phyloP scores from a whole-genome alignment of 1,139 yeast genomes.

The Yamadazyma trypodendri region DNA sequence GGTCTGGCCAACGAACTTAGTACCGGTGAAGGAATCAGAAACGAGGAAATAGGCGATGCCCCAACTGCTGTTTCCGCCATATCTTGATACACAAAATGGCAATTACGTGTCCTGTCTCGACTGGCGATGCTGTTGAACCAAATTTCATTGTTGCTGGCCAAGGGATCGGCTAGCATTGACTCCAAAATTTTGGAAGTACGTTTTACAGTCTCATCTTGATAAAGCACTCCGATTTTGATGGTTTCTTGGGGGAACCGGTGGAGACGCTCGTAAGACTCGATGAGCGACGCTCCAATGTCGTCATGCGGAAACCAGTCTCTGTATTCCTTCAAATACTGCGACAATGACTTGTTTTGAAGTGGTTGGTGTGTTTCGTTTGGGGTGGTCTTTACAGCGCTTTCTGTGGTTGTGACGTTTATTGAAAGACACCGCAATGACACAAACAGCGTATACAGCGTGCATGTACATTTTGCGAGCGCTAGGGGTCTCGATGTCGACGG shows the following conservation, averaged over 20 bases:
- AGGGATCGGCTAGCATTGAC: constrained; percentile 41
- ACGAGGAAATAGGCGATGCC: constrained; percentile 5
- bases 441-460: not conserved
- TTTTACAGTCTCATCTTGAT: constrained; percentile 21
- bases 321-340: constrained; percentile 16
- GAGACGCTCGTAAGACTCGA: constrained; percentile 17
- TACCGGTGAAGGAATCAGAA: constrained; percentile 35
- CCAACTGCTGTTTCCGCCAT: constrained; percentile 3
- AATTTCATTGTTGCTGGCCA: constrained; percentile 28
- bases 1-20: constrained; percentile 30
- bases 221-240: constrained; percentile 32
- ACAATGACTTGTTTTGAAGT: constrained; percentile 1
- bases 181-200: constrained; percentile 31
- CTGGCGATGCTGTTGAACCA: constrained; percentile 31
- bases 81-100: constrained; percentile 19
- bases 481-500: not conserved
- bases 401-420: not conserved
- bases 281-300: constrained; percentile 16
- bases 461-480: not conserved
- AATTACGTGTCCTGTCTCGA: constrained; percentile 21
- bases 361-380: not conserved
- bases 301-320: constrained; percentile 30
- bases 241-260: constrained; percentile 15
- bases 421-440: not conserved
- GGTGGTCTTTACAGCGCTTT: not conserved